Percentiles rank a stretch among this genome's conserved stretches.
Conservation (phyloP, 768 basidiomycete genomes). For the Chalciporus sphaerocephalus region DNA sequence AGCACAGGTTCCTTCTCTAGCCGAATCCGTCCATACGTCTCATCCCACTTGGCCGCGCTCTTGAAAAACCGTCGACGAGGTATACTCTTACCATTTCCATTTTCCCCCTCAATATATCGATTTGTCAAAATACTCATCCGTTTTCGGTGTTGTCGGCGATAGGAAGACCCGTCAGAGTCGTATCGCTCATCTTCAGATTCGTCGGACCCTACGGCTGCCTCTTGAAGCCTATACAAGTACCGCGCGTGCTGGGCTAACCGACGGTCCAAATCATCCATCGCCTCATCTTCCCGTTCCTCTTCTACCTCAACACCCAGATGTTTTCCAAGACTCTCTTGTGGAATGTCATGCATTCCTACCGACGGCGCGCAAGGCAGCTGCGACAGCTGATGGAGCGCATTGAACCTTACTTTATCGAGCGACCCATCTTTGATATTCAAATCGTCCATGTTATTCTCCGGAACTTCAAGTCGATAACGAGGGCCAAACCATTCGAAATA, state of each 20-base stretch:
- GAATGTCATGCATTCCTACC: constrained; percentile 81
- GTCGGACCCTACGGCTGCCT: constrained; percentile 42
- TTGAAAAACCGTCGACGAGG: constrained; percentile 58
- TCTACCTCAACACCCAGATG: constrained; percentile 57
- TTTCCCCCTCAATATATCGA: constrained; percentile 48
- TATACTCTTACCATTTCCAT: constrained; percentile 17
- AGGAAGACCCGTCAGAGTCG: constrained; percentile 49
- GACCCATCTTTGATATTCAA: constrained; percentile 78
- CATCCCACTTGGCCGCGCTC: constrained; percentile 39
- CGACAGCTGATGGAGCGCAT: constrained; percentile 51
- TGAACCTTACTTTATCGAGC: constrained; percentile 73
- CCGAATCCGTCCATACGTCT: constrained; percentile 22
- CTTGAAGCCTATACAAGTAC: constrained; percentile 59
- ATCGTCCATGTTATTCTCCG: constrained; percentile 92
- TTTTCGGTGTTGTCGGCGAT: constrained; percentile 38
- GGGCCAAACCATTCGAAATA: constrained; percentile 99
- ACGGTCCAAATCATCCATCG: constrained; percentile 60
- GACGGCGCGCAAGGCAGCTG: constrained; percentile 74
- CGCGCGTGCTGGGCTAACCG: constrained; percentile 66
- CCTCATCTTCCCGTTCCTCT: constrained; percentile 35
- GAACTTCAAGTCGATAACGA: constrained; percentile 87
- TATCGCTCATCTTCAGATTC: constrained; percentile 46
- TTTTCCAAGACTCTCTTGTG: constrained; percentile 58
- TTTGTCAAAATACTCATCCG: constrained; percentile 70
- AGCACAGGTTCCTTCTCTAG: constrained; percentile 22